Percentiles rank a stretch among this genome's conserved stretches.
Evolutionary conservation across 1,284 basidiomycete genomes (phyloP).

Genomic region (Cutaneotrichosporon sp.): DNA sequence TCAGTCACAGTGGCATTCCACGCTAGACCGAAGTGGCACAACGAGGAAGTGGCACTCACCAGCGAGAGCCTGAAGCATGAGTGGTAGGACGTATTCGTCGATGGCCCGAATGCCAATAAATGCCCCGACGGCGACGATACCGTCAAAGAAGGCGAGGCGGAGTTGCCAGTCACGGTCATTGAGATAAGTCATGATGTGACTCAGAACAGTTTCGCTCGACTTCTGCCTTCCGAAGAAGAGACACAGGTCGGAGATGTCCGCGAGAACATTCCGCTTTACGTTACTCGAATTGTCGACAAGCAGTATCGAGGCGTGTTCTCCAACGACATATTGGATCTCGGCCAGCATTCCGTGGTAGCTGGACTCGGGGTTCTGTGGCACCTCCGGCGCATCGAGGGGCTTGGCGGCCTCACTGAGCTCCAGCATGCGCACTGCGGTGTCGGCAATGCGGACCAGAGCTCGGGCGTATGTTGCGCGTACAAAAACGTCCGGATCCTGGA

Average conservation of each 20-base stretch:
- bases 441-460: conserved; percentile 75
- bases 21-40: too few relatives aligned
- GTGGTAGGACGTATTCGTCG: conserved; percentile 72
- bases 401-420: conserved; percentile 89
- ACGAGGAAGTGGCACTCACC: too few relatives aligned
- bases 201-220: conserved; percentile 90
- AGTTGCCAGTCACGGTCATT: conserved; percentile 93
- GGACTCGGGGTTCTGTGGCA: conserved; percentile 63
- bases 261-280: conserved; percentile 57
- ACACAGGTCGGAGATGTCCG: conserved; percentile 80
- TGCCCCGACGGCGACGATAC: conserved; percentile 88
- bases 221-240: conserved; percentile 87
- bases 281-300: conserved; percentile 54
- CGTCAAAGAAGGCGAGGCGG: conserved; percentile 88
- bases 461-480: conserved; percentile 86
- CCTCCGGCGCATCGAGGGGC: conserved; percentile 50
- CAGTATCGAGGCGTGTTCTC: conserved; percentile 77
- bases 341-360: conserved; percentile 81
- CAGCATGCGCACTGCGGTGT: conserved; percentile 64
- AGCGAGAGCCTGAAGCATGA: conserved; percentile 88
- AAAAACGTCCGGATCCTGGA: conserved; percentile 76
- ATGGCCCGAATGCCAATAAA: conserved; percentile 79
- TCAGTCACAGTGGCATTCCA: background rate
- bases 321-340: conserved; percentile 78
- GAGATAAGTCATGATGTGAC: conserved; percentile 97